Evolutionary conservation across 2,329 filamentous ascomycete species (phyloP), one percentile per base, ranked within the genome.

Genomic region (Epichloe gansuensis): DNA sequence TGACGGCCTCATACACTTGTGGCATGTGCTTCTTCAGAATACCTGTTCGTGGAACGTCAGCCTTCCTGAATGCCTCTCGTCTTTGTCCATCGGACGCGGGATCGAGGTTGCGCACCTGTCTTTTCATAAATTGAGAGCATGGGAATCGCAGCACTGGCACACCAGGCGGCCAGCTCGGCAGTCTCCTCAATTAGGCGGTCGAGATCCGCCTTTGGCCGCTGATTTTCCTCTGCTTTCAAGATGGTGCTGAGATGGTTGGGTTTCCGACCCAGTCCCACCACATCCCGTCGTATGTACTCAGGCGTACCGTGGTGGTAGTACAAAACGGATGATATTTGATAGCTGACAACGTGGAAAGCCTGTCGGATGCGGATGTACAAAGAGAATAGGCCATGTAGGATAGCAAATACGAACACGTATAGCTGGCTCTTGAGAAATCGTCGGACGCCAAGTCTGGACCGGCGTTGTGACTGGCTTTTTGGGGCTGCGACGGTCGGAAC

Each of bases 241-340:
- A 97, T 84, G 11, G 95, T 84, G 63, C 89, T 96, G 49, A 98
- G 68, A 64, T 98, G 93, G 58, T 85, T 80, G 2, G 93, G 93
- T 54, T 94, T 69, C 60, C 85, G 81, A 53, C 74, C 77, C 53
- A 98, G 69, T 9, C 77, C 76, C 65, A 81, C 81, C 27, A 97
- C 84, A 70, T 98, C 93, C 62, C 85, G 84, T 62, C 85, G 82
- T 59, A 98, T 95, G 64, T 95, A 81, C 64, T 95, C 88, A 7
- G 93, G 93, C 0, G 91, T 95, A 50, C 88, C 87, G 68, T 98
- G 93, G 71, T 98, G 94, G 71, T 98, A 93, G 67, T 91, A 90
- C 51, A 95, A 75, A 55, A 97, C 78, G 9, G 88, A 87, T 50
- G 89, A 80, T 57, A 91, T 72, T 54, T 87, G 83, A 65, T 93